A percentile compares a stretch with the other conserved stretches of the same genome.
These are phyloP conservation scores for Marchantia polymorpha DNA, from an alignment of 225 moss, liverwort and hornwort species.

Conservation along the genomic window DNA sequence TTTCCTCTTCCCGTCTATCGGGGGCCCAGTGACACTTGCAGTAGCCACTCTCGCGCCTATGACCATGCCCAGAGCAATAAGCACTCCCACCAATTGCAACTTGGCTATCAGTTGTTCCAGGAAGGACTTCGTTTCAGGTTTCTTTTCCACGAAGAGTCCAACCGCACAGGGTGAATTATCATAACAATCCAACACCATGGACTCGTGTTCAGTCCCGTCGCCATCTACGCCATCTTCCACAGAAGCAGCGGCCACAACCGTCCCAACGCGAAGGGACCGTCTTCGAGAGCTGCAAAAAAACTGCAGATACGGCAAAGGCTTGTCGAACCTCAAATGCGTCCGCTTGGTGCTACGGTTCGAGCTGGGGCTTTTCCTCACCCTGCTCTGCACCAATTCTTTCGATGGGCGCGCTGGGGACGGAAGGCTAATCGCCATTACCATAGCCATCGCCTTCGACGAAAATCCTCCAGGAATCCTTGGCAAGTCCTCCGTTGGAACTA, in stretches of 20 bases:
- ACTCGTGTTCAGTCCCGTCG: not conserved
- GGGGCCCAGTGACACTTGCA: constrained; percentile 4
- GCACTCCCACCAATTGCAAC: constrained; percentile 24
- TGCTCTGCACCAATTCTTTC: not conserved
- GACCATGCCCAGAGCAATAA: constrained; percentile 24
- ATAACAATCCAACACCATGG: not conserved
- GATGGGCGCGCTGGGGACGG: not conserved
- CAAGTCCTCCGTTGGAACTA: not conserved
- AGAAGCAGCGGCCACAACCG: not conserved
- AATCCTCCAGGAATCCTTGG: not conserved
- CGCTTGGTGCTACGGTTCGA: not conserved
- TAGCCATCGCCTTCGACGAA: not conserved
- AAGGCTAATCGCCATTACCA: not conserved
- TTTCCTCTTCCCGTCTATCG: not conserved
- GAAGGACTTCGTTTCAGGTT: not conserved
- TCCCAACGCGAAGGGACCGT: no score
- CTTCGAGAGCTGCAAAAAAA: not conserved
- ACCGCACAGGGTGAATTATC: not conserved
- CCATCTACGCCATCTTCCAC: not conserved
- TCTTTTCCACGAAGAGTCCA: not conserved
- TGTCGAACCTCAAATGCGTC: not conserved
- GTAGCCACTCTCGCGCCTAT: constrained; percentile 7
- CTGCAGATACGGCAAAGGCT: not conserved
- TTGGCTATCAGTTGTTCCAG: constrained; percentile 13
- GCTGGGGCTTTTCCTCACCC: not conserved